These are phyloP conservation scores for Phytophthora podocarpi DNA, from an alignment of 352 stramenopile species.

Conservation along the genomic window DNA sequence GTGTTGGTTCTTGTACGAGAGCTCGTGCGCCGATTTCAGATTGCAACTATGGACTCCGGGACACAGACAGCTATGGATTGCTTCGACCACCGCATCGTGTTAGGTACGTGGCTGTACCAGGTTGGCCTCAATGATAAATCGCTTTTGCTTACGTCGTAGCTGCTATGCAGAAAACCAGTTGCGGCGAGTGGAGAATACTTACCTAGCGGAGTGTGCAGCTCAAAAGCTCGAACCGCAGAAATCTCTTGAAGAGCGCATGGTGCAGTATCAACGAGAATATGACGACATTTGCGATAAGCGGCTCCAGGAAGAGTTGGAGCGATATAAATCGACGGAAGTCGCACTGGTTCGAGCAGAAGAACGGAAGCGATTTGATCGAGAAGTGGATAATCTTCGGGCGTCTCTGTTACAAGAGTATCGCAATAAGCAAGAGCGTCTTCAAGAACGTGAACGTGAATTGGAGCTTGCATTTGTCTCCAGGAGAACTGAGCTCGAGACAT, in stretches of 20 bases:
- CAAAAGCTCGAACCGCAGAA: slow-evolving; percentile 43
- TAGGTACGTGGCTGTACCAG: slow-evolving; percentile 31
- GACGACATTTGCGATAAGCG: slow-evolving; percentile 61
- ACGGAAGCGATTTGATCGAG: slow-evolving; percentile 51
- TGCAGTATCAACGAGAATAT: slow-evolving; percentile 73
- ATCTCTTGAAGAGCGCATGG: slow-evolving; percentile 64
- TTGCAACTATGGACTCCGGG: slow-evolving; percentile 45
- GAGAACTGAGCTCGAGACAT: slow-evolving; percentile 59
- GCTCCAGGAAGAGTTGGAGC: slow-evolving; percentile 57
- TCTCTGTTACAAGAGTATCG: slow-evolving; percentile 58
- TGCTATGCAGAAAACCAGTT: slow-evolving; percentile 61
- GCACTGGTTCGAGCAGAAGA: slow-evolving; percentile 66
- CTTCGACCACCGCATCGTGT: slow-evolving; percentile 62
- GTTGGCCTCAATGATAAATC: background rate
- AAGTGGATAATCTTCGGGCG: slow-evolving; percentile 48
- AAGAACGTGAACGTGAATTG: slow-evolving; percentile 66
- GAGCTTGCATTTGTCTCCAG: slow-evolving; percentile 58
- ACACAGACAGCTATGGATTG: slow-evolving; percentile 73
- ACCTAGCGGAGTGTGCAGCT: slow-evolving; percentile 46
- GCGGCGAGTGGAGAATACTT: slow-evolving; percentile 65
- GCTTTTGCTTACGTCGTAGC: background rate
- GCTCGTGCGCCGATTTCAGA: slow-evolving; percentile 34
- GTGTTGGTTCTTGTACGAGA: slow-evolving; percentile 49
- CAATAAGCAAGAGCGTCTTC: slow-evolving; percentile 46
- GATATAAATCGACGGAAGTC: slow-evolving; percentile 59